A percentile compares a stretch with the other conserved stretches of the same genome.
Evolutionary conservation across 352 stramenopile species (phyloP).

Genomic region (Globisporangium emineosum): DNA sequence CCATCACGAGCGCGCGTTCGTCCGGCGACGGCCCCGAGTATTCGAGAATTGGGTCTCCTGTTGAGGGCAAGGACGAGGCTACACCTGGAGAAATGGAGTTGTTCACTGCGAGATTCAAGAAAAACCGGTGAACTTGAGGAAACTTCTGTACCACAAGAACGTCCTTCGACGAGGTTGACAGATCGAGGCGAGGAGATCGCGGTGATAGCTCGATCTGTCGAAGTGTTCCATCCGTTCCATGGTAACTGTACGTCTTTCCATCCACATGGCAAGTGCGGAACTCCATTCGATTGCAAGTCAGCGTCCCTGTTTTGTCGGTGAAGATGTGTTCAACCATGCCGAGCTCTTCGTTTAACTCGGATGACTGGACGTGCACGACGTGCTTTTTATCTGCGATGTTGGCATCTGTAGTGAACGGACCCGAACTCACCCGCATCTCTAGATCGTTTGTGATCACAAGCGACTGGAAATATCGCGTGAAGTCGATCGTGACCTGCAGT

Average conservation of each 20-base stretch:
- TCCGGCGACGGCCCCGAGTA: conserved; percentile 84
- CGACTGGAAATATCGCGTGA: conserved; percentile 81
- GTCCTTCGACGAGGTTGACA: background rate
- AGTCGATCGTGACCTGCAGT: conserved; percentile 88
- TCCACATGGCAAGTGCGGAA: conserved; percentile 92
- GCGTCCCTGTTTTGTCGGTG: conserved; percentile 91
- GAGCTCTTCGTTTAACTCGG: conserved; percentile 90
- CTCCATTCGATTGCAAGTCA: conserved; percentile 92
- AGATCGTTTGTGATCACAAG: conserved; percentile 63
- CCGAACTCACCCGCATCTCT: conserved; percentile 53
- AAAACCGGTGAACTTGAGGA: conserved; percentile 31
- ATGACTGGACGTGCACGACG: conserved; percentile 65
- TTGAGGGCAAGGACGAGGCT: background rate
- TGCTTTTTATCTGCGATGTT: conserved; percentile 36
- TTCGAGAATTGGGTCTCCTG: conserved; percentile 19
- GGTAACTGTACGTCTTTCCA: conserved; percentile 53
- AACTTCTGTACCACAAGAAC: conserved; percentile 17
- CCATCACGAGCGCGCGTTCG: conserved; percentile 64
- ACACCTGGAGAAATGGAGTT: conserved; percentile 47
- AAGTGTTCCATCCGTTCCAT: conserved; percentile 26
- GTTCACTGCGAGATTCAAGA: conserved; percentile 59
- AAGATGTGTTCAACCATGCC: conserved; percentile 97
- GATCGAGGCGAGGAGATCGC: background rate
- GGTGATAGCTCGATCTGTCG: conserved; percentile 18
- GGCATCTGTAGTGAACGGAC: background rate